Evolutionary conservation across 2,329 filamentous ascomycete genomes (phyloP), one percentile per base, ranked within the genome.

Genomic region (Cladosporium sp.): DNA sequence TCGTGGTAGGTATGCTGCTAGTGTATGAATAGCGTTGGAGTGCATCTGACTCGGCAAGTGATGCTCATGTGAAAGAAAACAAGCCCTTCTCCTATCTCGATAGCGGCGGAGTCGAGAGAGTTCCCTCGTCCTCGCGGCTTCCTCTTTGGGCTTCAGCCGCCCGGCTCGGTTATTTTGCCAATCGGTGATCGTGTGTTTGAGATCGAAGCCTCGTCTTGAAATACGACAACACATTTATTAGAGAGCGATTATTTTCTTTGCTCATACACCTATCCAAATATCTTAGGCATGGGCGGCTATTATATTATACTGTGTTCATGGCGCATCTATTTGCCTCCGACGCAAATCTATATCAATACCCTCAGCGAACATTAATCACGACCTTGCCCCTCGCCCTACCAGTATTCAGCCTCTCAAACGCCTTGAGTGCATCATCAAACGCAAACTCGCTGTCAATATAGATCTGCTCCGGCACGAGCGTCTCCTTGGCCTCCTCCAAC

Each of bases 391-490:
- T 61, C 15, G 63, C 59, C 15, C 63, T 50, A 3, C 65, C 64
- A 7, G 61, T 67, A 42, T 64, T 65, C 41, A 68, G 46, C 51
- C 62, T 57, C 55, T 64, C 65, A 48, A 67, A 68, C 1, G 66
- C 66, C 52, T 62, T 51, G 43, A 58, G 58, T 2, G 72, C 76
- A 51, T 85, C 74, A 35, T 79, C 78, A 62, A 81, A 82, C 5
- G 71, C 67, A 58, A 77, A 83, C 2, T 70, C 69, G 51, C 75
- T 72, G 59, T 85, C 83, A 22, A 84, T 64, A 1, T 80, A 71
- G 3, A 75, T 65, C 62, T 73, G 76, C 12, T 85, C 58, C 59
- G 50, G 45, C 13, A 76, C 62, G 62, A 86, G 67, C 72, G 77
- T 80, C 43, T 69, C 62, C 1, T 67, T 80, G 38, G 77, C 80